Evolutionary conservation across 129 eudicot species (phyloP).

Genomic region (Mikania micrantha): DNA sequence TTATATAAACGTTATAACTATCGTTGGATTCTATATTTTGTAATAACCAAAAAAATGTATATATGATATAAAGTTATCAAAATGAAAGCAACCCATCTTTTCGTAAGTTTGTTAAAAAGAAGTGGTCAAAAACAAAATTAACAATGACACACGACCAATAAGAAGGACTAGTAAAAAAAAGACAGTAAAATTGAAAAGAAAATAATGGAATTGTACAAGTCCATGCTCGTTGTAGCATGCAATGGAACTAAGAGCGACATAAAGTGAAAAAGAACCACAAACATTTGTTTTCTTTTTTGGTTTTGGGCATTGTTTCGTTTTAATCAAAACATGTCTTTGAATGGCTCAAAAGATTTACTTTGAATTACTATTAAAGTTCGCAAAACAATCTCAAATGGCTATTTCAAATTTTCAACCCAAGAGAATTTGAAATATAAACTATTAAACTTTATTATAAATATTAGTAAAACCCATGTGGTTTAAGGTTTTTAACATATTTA

Average conservation of each 20-base stretch:
- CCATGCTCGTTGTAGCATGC: slow-evolving; percentile 35
- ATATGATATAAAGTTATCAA: too few species aligned
- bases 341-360: slow-evolving; percentile 20
- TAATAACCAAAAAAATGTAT: background rate
- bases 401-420: background rate
- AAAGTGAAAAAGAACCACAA: slow-evolving; percentile 26
- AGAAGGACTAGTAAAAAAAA: slow-evolving; percentile 26
- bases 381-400: slow-evolving; percentile 8
- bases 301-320: slow-evolving; percentile 28
- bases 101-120: too few species aligned
- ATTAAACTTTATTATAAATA: too few species aligned
- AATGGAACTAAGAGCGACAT: slow-evolving; percentile 30
- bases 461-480: too few species aligned
- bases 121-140: background rate
- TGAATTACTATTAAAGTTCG: too few species aligned
- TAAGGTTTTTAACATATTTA: too few species aligned
- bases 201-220: slow-evolving; percentile 26
- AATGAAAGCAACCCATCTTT: too few species aligned
- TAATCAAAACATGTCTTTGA: slow-evolving; percentile 18
- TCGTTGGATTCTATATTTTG: too few species aligned
- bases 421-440: background rate
- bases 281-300: slow-evolving; percentile 22
- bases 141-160: background rate
- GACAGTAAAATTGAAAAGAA: slow-evolving; percentile 21
- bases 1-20: too few species aligned